phyloP scores from a whole-genome alignment of 176 grass and related monocot genomes.

The Hsuehochloa calcarea region DNA sequence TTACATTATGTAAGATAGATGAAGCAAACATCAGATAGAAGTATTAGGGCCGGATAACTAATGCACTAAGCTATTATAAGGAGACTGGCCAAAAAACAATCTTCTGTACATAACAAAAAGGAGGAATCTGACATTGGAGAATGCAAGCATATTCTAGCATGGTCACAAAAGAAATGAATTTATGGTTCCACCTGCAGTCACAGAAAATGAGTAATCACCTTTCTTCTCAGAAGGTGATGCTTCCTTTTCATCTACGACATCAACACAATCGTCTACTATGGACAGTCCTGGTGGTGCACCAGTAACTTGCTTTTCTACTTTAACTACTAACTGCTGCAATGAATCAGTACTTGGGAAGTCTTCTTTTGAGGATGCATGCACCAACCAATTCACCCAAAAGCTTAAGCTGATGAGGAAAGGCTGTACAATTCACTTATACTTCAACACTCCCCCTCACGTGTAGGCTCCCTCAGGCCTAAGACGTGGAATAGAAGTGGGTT shows the following conservation, averaged over 20 bases:
- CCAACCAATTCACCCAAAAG: no score
- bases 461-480: no score
- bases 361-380: slow-evolving; percentile 65
- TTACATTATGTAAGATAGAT: slow-evolving; percentile 55
- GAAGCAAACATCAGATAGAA: slow-evolving; percentile 31
- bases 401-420: no score
- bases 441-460: no score
- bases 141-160: slow-evolving; percentile 25
- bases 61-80: background rate
- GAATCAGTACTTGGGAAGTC: slow-evolving; percentile 60
- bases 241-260: slow-evolving; percentile 29
- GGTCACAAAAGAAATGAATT: slow-evolving; percentile 8
- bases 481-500: no score
- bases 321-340: slow-evolving; percentile 39
- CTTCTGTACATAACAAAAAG: background rate
- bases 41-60: background rate
- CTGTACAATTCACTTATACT: no score
- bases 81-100: background rate
- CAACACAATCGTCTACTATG: slow-evolving; percentile 9
- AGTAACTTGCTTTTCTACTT: slow-evolving; percentile 37
- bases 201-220: slow-evolving; percentile 46
- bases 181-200: background rate
- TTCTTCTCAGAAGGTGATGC: slow-evolving; percentile 15
- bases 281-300: slow-evolving; percentile 40
- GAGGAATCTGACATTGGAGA: background rate